Evolutionary conservation across 805 yeast genomes (phyloP).

Genomic region (Candida silvicultrix): DNA sequence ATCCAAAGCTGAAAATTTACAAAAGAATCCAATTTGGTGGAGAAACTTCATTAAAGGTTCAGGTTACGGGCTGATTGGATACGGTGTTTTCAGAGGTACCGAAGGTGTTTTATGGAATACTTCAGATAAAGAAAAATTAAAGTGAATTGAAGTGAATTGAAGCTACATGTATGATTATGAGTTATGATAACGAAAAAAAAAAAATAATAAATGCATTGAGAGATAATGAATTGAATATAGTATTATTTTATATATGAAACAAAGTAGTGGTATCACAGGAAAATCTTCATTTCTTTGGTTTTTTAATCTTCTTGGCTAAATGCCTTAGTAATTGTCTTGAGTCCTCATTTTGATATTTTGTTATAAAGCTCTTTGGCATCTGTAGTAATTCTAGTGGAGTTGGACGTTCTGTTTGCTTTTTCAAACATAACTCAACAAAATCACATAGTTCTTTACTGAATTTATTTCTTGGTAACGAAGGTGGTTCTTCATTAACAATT

Average conservation of each 20-base stretch:
- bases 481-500: conserved; percentile 91
- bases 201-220: background rate
- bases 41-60: conserved; percentile 41
- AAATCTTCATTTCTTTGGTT: conserved; percentile 1
- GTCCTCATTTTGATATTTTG: conserved; percentile 26
- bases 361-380: conserved; percentile 25
- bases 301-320: conserved; percentile 32
- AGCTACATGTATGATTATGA: background rate
- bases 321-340: conserved; percentile 31
- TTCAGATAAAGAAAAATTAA: conserved; percentile 15
- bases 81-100: conserved; percentile 58
- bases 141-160: too few relatives aligned
- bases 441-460: conserved; percentile 44
- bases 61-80: conserved; percentile 48
- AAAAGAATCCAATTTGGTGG: conserved; percentile 56
- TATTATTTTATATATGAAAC: too few relatives aligned
- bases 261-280: background rate
- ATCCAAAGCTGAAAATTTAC: conserved; percentile 25
- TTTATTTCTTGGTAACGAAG: conserved; percentile 46
- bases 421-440: conserved; percentile 69
- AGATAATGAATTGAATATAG: background rate
- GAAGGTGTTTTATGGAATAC: conserved; percentile 55
- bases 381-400: conserved; percentile 65
- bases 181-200: too few relatives aligned
- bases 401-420: conserved; percentile 61